phyloP scores from a whole-genome alignment of 805 yeast species.

The Ogataea sp. region DNA sequence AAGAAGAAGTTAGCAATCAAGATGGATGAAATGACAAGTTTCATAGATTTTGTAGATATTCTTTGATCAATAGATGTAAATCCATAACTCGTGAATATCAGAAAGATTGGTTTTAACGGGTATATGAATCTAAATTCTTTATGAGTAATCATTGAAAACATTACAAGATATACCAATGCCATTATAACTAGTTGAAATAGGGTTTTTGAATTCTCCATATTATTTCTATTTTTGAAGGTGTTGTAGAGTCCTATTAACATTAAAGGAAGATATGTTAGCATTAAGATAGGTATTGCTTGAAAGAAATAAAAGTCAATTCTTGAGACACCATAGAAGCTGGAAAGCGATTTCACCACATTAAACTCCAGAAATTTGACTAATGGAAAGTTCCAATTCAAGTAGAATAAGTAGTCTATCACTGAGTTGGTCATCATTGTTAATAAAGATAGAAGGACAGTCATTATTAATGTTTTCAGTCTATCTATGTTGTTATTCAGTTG shows the following conservation, averaged over 20 bases:
- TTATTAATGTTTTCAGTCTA: constrained; percentile 1
- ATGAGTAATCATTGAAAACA: constrained; percentile 65
- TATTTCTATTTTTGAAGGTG: neutral
- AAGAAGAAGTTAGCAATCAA: constrained; percentile 8
- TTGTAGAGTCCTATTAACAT: constrained; percentile 34
- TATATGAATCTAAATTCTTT: constrained; percentile 89
- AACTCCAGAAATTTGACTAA: constrained; percentile 63
- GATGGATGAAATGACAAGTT: constrained; percentile 3
- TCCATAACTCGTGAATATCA: constrained; percentile 41
- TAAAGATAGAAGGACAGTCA: constrained; percentile 4
- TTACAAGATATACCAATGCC: constrained; percentile 33
- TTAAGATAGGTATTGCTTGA: constrained; percentile 76
- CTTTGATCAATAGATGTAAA: constrained; percentile 7
- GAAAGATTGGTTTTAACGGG: constrained; percentile 72
- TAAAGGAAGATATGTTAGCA: constrained; percentile 61
- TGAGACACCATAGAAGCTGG: constrained; percentile 78
- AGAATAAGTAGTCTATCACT: constrained; percentile 51
- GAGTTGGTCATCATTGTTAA: constrained; percentile 29
- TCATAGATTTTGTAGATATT: constrained; percentile 2
- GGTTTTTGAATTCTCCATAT: neutral
- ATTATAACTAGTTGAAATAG: constrained; percentile 18
- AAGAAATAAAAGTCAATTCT: constrained; percentile 78
- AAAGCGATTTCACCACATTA: constrained; percentile 64
- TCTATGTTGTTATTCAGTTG: constrained; percentile 4
- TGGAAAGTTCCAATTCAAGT: constrained; percentile 52